These are phyloP conservation scores for Boletus coffeatus DNA, from an alignment of 1,284 basidiomycete genomes.

Conservation along the genomic window DNA sequence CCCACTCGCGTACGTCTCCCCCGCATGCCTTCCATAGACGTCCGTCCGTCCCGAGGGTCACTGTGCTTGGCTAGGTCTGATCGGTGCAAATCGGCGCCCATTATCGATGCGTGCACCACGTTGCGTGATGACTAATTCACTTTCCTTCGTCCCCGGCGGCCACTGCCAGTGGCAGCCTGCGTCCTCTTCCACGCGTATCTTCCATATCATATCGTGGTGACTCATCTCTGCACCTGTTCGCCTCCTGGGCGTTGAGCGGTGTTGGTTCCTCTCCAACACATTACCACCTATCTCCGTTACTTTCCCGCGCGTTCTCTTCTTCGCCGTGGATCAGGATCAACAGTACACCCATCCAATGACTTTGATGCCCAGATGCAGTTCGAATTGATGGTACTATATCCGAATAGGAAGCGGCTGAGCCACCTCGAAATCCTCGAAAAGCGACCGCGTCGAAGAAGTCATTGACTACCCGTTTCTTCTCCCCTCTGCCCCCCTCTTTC, in stretches of 20 bases:
- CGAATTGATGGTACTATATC: conserved; percentile 3
- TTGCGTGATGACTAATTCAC: conserved; percentile 15
- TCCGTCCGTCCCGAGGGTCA: not conserved
- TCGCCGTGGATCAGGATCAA: conserved; percentile 31
- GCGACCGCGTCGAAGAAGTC: conserved; percentile 27
- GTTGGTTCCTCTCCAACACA: not conserved
- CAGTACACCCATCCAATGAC: conserved; percentile 11
- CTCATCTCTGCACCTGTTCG: not conserved
- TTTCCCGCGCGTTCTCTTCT: conserved; percentile 26
- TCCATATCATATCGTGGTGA: conserved; percentile 1
- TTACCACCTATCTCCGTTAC: conserved; percentile 14
- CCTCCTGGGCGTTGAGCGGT: not conserved
- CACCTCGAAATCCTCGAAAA: conserved; percentile 26
- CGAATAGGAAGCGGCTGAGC: conserved; percentile 13
- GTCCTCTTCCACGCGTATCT: conserved; percentile 18
- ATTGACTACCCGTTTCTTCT: not conserved
- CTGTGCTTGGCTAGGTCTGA: not conserved
- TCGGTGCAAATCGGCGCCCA: conserved; percentile 6
- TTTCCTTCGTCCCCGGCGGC: conserved; percentile 20
- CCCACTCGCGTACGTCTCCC: not conserved
- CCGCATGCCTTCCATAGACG: not conserved
- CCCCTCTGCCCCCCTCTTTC: not conserved
- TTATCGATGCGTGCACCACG: conserved; percentile 10
- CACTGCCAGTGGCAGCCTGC: conserved; percentile 9
- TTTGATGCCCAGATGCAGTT: conserved; percentile 1